Evolutionary conservation across 177 flowering plant species (phyloP).

Genomic region (Telopea speciosissima): DNA sequence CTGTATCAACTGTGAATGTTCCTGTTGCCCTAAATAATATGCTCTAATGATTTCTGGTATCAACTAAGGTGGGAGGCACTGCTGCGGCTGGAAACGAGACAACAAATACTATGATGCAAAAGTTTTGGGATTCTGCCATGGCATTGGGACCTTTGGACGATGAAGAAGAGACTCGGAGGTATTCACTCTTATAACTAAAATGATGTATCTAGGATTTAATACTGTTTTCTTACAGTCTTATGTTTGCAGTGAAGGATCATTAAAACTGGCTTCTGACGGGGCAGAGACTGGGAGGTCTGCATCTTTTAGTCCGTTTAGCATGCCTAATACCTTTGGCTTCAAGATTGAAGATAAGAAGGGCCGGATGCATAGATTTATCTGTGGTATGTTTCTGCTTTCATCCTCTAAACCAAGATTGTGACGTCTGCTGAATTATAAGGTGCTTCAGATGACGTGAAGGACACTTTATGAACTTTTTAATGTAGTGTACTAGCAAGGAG

Average conservation of each 20-base stretch:
- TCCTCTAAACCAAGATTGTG: background rate
- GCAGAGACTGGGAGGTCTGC: conserved; percentile 51
- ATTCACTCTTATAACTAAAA: background rate
- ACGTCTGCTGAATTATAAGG: background rate
- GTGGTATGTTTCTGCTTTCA: conserved; percentile 50
- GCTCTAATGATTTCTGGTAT: background rate
- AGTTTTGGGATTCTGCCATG: conserved; percentile 97
- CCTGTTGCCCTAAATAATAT: background rate
- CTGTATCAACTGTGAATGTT: background rate
- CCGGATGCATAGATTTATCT: conserved; percentile 80
- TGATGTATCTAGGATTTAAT: background rate
- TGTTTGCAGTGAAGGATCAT: conserved; percentile 66
- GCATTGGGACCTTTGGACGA: conserved; percentile 63
- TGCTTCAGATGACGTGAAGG: no score
- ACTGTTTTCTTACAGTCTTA: background rate
- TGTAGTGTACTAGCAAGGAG: background rate
- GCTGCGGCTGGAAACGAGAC: conserved; percentile 63
- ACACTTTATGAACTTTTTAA: no score
- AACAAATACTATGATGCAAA: conserved; percentile 76
- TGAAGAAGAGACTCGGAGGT: conserved; percentile 79
- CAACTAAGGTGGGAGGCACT: conserved; percentile 64
- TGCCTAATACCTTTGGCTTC: conserved; percentile 56
- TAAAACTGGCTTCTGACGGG: conserved; percentile 72
- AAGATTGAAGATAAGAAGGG: conserved; percentile 85
- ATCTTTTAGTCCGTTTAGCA: conserved; percentile 33